phyloP scores from a whole-genome alignment of 495 filamentous ascomycete genomes.

The Penicillium lagena region DNA sequence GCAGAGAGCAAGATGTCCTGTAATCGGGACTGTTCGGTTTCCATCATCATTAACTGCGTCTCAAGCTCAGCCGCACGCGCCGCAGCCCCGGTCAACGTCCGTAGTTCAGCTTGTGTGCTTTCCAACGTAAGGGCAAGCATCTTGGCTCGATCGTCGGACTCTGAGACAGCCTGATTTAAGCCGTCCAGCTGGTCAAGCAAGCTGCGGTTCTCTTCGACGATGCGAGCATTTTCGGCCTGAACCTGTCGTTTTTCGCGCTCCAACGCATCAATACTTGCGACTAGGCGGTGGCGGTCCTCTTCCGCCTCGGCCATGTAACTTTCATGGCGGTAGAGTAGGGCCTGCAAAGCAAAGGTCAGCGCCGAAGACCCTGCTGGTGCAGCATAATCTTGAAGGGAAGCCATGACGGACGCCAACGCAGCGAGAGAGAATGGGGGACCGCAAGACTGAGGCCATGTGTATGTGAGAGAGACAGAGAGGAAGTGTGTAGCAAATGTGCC shows the following conservation, averaged over 20 bases:
- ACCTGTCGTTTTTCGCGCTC: slow-evolving; percentile 71
- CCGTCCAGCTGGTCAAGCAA: slow-evolving; percentile 77
- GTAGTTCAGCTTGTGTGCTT: slow-evolving; percentile 68
- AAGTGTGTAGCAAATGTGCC: background rate
- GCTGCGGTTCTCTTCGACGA: slow-evolving; percentile 70
- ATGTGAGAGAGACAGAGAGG: background rate
- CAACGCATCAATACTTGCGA: slow-evolving; percentile 62
- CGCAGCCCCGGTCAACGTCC: slow-evolving; percentile 65
- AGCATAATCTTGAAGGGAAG: slow-evolving; percentile 14
- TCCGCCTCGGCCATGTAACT: slow-evolving; percentile 87
- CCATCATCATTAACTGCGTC: slow-evolving; percentile 65
- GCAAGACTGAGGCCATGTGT: slow-evolving; percentile 13
- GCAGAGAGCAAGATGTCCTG: slow-evolving; percentile 58
- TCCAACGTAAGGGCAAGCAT: slow-evolving; percentile 66
- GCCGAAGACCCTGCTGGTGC: slow-evolving; percentile 26
- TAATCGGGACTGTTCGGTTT: slow-evolving; percentile 70
- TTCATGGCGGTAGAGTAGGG: slow-evolving; percentile 85
- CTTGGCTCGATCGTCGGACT: slow-evolving; percentile 69
- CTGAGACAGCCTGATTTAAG: slow-evolving; percentile 64
- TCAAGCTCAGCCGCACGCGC: slow-evolving; percentile 71
- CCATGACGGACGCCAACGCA: slow-evolving; percentile 36
- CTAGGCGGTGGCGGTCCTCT: slow-evolving; percentile 66
- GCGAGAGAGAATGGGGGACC: slow-evolving; percentile 22
- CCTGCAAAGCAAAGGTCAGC: slow-evolving; percentile 76
- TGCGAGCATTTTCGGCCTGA: slow-evolving; percentile 64